These are phyloP conservation scores for Ophiostoma sp. DNA, from an alignment of 2,329 filamentous ascomycete species.

Conservation along the genomic window DNA sequence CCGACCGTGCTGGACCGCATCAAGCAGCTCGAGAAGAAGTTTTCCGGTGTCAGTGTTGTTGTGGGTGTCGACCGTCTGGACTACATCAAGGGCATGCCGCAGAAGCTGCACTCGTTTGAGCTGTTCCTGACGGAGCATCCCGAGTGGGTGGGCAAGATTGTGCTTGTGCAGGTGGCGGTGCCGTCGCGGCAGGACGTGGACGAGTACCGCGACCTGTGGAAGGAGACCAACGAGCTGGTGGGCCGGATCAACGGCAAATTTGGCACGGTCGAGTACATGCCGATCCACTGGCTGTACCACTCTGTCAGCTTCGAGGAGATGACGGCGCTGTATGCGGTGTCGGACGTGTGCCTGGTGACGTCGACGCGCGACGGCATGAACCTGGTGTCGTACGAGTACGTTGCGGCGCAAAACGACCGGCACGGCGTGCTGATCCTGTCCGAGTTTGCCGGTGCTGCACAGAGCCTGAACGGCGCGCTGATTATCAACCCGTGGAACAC, in stretches of 20 bases:
- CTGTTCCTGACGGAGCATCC: constrained; percentile 96
- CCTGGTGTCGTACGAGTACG: constrained; percentile 96
- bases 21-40: constrained; percentile 76
- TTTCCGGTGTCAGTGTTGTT: constrained; percentile 92
- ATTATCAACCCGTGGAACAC: constrained; percentile 99
- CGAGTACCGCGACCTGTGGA: constrained; percentile 93
- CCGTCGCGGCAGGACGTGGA: constrained; percentile 94
- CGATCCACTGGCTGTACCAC: constrained; percentile 97
- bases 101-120: constrained; percentile 93
- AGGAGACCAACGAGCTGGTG: constrained; percentile 93
- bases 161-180: constrained; percentile 92
- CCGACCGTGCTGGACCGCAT: constrained; percentile 85
- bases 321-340: constrained; percentile 85
- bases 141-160: constrained; percentile 96
- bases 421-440: constrained; percentile 93
- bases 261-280: constrained; percentile 96
- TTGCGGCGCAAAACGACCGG: constrained; percentile 82
- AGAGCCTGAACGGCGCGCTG: constrained; percentile 85
- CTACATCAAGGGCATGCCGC: constrained; percentile 98
- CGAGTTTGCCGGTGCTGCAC: constrained; percentile 92
- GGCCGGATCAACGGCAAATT: constrained; percentile 96
- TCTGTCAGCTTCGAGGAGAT: constrained; percentile 93
- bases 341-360: constrained; percentile 86
- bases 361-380: constrained; percentile 99
- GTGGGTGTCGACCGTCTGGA: constrained; percentile 95